These are phyloP conservation scores for Pseudogymnoascus sp. DNA, from an alignment of 2,329 filamentous ascomycete species.

Conservation along the genomic window DNA sequence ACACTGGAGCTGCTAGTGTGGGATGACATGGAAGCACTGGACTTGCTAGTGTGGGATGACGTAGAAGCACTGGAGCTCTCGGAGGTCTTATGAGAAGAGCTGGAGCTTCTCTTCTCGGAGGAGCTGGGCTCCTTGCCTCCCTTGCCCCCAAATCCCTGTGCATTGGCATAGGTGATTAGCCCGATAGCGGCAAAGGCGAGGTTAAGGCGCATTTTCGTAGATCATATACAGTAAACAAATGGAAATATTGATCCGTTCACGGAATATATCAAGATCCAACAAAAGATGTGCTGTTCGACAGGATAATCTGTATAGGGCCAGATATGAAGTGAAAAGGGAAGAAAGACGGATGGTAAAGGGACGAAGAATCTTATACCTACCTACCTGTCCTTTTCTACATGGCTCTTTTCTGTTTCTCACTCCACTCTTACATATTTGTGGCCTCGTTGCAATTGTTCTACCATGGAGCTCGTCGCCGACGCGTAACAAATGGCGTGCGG, in stretches of 20 bases:
- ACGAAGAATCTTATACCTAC: slow-evolving; percentile 1
- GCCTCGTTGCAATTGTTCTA: background rate
- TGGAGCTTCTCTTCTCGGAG: background rate
- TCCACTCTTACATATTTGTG: slow-evolving; percentile 5
- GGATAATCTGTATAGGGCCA: background rate
- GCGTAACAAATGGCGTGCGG: background rate
- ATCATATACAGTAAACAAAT: slow-evolving; percentile 1
- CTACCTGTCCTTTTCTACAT: background rate
- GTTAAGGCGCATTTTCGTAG: slow-evolving; percentile 6
- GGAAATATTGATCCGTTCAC: slow-evolving; percentile 4
- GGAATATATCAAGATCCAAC: background rate
- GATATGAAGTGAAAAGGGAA: background rate
- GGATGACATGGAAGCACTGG: background rate
- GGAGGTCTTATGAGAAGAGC: background rate
- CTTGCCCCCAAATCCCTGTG: background rate
- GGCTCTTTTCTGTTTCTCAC: background rate
- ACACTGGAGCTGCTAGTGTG: background rate
- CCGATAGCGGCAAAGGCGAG: background rate
- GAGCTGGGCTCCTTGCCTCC: background rate
- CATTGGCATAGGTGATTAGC: background rate
- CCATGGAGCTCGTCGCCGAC: background rate
- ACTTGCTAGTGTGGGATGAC: background rate
- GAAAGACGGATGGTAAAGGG: background rate
- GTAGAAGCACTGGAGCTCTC: background rate
- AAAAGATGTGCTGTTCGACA: background rate